A percentile compares a stretch with the other conserved stretches of the same genome.
Conservation (phyloP, 495 filamentous ascomycete species). For the Penicillium ochrochloron region DNA sequence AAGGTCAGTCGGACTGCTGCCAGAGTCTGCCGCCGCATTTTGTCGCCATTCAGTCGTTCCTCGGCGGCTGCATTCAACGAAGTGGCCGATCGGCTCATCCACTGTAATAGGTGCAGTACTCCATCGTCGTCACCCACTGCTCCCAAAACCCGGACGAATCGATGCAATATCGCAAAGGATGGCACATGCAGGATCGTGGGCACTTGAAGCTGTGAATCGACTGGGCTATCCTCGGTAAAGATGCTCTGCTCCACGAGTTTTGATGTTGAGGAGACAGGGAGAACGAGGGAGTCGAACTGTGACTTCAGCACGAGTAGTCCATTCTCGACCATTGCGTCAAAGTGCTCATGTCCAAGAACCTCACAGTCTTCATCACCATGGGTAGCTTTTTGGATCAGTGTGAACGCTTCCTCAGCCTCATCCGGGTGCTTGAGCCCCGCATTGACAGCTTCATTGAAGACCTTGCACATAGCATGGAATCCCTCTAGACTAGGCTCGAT, state of each 20-base stretch:
- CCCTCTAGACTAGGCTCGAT: conserved; percentile 47
- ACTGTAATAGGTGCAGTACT: conserved; percentile 53
- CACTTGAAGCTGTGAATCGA: conserved; percentile 25
- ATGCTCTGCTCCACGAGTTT: conserved; percentile 30
- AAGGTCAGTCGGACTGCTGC: conserved; percentile 58
- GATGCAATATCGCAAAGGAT: conserved; percentile 52
- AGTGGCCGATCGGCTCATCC: conserved; percentile 53
- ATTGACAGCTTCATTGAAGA: conserved; percentile 47
- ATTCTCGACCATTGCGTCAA: conserved; percentile 39
- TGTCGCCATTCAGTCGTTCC: conserved; percentile 46
- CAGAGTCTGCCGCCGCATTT: conserved; percentile 52
- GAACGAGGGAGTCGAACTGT: conserved; percentile 46
- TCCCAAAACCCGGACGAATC: conserved; percentile 58
- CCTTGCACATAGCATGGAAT: conserved; percentile 51
- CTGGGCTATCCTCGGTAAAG: conserved; percentile 18
- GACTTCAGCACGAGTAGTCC: conserved; percentile 41
- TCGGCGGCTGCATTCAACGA: conserved; percentile 44
- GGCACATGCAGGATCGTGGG: conserved; percentile 49
- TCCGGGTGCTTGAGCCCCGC: conserved; percentile 33
- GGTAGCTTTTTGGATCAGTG: conserved; percentile 22
- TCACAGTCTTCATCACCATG: conserved; percentile 15
- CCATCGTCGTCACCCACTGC: conserved; percentile 53
- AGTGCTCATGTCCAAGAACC: conserved; percentile 17
- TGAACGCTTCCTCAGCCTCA: conserved; percentile 33
- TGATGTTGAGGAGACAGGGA: conserved; percentile 32